These are phyloP conservation scores for Teratosphaeria destructans DNA, from an alignment of 2,329 filamentous ascomycete genomes.

Conservation along the genomic window DNA sequence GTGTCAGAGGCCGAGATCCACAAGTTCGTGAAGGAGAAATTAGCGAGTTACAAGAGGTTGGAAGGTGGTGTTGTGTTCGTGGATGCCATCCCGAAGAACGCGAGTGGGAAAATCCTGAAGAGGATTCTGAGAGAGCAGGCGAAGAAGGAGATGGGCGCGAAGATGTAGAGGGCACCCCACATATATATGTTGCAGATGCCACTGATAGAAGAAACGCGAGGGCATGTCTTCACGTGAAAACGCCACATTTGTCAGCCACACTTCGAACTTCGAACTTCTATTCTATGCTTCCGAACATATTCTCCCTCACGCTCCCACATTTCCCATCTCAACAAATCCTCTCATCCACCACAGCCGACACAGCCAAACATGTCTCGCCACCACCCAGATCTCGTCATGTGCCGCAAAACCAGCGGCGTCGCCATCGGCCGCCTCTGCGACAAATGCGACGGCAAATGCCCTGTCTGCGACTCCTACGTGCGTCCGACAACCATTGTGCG, in stretches of 20 bases:
- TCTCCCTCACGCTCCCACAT: not conserved
- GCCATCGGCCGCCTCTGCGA: conserved; percentile 98
- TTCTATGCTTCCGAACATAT: not conserved
- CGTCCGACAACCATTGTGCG: conserved; percentile 92
- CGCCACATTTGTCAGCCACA: not conserved
- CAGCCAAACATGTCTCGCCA: conserved; percentile 2
- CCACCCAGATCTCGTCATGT: conserved; percentile 98
- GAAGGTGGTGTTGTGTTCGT: conserved; percentile 36
- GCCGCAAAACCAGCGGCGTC: conserved; percentile 95
- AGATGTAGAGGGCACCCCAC: conserved; percentile 15
- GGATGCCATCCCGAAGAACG: conserved; percentile 27
- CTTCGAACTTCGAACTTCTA: not conserved
- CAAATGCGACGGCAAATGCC: conserved; percentile 99
- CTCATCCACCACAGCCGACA: not conserved
- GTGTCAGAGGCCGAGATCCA: conserved; percentile 31
- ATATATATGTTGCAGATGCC: not conserved
- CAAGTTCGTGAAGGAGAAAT: conserved; percentile 26
- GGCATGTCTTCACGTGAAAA: not conserved
- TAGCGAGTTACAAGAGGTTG: conserved; percentile 39
- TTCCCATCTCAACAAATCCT: not conserved
- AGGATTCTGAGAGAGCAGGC: conserved; percentile 36
- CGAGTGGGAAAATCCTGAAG: conserved; percentile 29
- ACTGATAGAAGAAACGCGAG: not conserved
- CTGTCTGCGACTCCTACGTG: conserved; percentile 97
- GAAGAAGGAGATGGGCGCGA: conserved; percentile 30